These are phyloP conservation scores for Fusarium tuaranense DNA, from an alignment of 2,329 filamentous ascomycete genomes.

Conservation along the genomic window DNA sequence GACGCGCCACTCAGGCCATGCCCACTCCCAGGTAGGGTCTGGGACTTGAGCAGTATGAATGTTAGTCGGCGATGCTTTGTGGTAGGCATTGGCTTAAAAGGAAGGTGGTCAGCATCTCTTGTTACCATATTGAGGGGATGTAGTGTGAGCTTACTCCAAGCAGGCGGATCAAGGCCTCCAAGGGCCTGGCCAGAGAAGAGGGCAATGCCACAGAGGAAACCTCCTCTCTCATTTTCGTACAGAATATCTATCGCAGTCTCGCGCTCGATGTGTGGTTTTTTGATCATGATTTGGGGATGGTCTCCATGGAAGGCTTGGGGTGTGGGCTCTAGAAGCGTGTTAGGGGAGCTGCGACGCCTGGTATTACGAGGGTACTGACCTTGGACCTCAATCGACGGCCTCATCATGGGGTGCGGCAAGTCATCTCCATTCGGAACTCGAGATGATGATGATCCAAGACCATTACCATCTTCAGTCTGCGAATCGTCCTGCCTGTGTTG, in stretches of 20 bases:
- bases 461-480: constrained; percentile 25
- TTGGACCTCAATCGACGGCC: constrained; percentile 51
- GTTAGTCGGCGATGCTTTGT: constrained; percentile 70
- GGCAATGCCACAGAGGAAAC: constrained; percentile 87
- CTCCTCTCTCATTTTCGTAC: constrained; percentile 95
- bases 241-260: constrained; percentile 82
- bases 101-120: constrained; percentile 12
- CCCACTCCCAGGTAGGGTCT: constrained; percentile 96
- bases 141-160: constrained; percentile 71
- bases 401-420: constrained; percentile 35
- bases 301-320: constrained; percentile 39
- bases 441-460: constrained; percentile 3
- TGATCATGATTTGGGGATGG: constrained; percentile 51
- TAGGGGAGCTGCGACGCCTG: constrained; percentile 4
- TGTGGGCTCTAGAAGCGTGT: constrained; percentile 45
- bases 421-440: constrained; percentile 15
- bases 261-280: constrained; percentile 51
- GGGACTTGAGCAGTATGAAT: constrained; percentile 92
- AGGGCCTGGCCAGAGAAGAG: constrained; percentile 91
- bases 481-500: constrained; percentile 21
- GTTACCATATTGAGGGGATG: background rate
- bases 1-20: constrained; percentile 73
- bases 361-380: constrained; percentile 33
- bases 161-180: constrained; percentile 83
- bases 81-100: constrained; percentile 68